Conservation (phyloP, 345 rosid genomes). For the Salix suchowensis region DNA sequence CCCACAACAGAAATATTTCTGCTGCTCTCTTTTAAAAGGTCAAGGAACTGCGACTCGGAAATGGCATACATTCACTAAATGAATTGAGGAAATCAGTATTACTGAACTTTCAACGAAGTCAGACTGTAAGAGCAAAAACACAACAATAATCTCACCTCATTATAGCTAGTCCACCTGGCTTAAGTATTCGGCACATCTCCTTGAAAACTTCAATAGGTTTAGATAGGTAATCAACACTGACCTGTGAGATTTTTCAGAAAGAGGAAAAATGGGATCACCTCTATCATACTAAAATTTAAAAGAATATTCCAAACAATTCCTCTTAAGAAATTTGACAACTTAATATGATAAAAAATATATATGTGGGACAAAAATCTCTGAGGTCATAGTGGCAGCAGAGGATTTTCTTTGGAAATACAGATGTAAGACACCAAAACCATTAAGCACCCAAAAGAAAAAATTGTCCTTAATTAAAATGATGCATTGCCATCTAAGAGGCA, state of each 20-base stretch:
- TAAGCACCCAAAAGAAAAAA: no score
- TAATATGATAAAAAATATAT: no score
- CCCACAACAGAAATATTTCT: not conserved
- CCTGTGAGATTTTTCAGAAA: constrained; percentile 39
- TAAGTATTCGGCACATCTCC: constrained; percentile 73
- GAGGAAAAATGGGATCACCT: not conserved
- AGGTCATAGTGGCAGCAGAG: not conserved
- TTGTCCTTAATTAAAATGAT: no score
- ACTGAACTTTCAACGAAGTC: no score
- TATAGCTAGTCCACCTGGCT: constrained; percentile 78
- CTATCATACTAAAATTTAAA: not conserved
- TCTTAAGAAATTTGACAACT: not conserved
- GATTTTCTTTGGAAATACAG: not conserved
- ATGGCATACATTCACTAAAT: not conserved
- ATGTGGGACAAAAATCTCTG: no score
- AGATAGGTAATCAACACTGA: constrained; percentile 81
- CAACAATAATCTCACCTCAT: constrained; percentile 47
- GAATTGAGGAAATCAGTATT: no score
- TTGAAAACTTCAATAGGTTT: constrained; percentile 78
- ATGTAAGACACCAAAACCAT: no score
- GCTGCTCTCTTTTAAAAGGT: not conserved
- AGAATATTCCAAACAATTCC: not conserved
- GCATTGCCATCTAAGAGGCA: no score
- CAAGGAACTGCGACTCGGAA: not conserved
- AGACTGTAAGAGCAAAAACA: no score